These are phyloP conservation scores for Ceratocystiopsis sp. DNA, from an alignment of 2,329 filamentous ascomycete species.

Conservation along the genomic window DNA sequence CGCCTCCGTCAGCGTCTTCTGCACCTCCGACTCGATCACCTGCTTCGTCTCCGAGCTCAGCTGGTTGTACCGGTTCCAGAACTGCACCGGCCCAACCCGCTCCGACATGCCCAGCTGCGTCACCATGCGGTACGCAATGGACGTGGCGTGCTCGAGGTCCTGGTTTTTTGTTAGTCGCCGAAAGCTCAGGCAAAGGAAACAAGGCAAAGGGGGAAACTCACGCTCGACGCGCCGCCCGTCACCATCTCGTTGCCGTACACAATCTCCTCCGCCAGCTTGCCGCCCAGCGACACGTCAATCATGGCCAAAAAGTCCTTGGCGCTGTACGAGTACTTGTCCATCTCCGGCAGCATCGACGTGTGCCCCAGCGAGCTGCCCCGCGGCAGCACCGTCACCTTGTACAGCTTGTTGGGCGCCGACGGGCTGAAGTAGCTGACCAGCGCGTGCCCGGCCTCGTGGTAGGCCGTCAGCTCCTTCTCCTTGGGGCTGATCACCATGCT, in stretches of 20 bases:
- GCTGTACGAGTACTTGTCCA: constrained; percentile 83
- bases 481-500: constrained; percentile 82
- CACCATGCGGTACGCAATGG: constrained; percentile 73
- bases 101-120: constrained; percentile 81
- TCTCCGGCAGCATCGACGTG: constrained; percentile 74
- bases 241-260: constrained; percentile 84
- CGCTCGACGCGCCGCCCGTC: constrained; percentile 68
- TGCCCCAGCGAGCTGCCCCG: constrained; percentile 74
- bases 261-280: constrained; percentile 71
- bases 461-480: constrained; percentile 92
- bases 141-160: constrained; percentile 74
- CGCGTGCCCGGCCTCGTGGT: constrained; percentile 94
- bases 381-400: constrained; percentile 95
- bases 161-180: constrained; percentile 17
- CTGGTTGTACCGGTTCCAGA: constrained; percentile 60
- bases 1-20: constrained; percentile 66
- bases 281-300: constrained; percentile 58
- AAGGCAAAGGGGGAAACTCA: constrained; percentile 25
- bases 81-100: constrained; percentile 76
- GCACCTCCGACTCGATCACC: constrained; percentile 76
- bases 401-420: constrained; percentile 58
- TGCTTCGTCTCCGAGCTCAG: constrained; percentile 77
- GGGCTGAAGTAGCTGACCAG: constrained; percentile 70
- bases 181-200: background rate
- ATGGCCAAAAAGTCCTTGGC: constrained; percentile 59